Conservation (phyloP, 352 stramenopile species). For the Phytophthora megakarya region DNA sequence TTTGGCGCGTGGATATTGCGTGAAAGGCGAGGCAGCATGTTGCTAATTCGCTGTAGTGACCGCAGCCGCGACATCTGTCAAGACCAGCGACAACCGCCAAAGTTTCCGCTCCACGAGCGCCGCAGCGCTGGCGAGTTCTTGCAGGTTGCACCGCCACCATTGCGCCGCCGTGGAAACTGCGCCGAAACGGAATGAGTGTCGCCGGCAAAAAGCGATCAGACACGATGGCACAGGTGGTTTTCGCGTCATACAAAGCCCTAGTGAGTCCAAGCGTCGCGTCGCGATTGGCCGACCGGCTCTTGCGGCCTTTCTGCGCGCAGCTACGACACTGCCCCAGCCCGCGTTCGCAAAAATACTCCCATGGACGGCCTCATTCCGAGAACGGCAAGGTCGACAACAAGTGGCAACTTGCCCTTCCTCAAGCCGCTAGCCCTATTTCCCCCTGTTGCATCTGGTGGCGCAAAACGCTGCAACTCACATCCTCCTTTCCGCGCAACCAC, state of each 20-base stretch:
- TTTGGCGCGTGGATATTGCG: conserved; percentile 38
- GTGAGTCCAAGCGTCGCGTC: conserved; percentile 16
- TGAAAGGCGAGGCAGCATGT: conserved; percentile 28
- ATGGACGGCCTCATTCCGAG: conserved; percentile 29
- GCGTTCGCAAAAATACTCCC: conserved; percentile 35
- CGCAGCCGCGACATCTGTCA: conserved; percentile 18
- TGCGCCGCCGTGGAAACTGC: conserved; percentile 22
- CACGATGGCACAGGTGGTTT: conserved; percentile 32
- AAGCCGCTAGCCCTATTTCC: conserved; percentile 37
- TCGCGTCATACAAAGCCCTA: conserved; percentile 15
- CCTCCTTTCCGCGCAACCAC: conserved; percentile 25
- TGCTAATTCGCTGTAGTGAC: conserved; percentile 25
- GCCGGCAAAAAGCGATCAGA: conserved; percentile 18
- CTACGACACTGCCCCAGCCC: conserved; percentile 11
- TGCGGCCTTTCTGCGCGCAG: conserved; percentile 15
- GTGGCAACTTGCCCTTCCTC: conserved; percentile 20
- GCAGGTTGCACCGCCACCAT: background rate
- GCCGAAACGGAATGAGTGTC: conserved; percentile 28
- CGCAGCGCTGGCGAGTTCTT: background rate
- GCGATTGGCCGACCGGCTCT: conserved; percentile 43
- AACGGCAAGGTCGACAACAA: conserved; percentile 33
- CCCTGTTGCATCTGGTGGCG: conserved; percentile 16
- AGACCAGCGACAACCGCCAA: background rate
- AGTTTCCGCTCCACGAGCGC: too few relatives aligned
- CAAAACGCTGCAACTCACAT: conserved; percentile 6